Evolutionary conservation across 768 basidiomycete genomes (phyloP).

Genomic region (Chalciporus pseudorubinellus): DNA sequence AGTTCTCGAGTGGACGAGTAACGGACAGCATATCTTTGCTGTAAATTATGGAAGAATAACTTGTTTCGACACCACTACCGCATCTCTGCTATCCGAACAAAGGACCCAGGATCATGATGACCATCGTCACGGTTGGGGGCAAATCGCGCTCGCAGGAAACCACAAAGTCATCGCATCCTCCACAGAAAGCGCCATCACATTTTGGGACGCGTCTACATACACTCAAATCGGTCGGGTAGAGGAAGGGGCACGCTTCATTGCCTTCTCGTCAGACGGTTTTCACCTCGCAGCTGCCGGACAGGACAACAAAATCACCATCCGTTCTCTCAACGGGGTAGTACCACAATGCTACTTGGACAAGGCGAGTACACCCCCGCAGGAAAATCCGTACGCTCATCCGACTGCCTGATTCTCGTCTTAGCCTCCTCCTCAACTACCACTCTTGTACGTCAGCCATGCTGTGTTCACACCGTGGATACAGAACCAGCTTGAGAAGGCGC

Average conservation of each 20-base stretch:
- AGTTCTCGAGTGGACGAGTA: constrained; percentile 4
- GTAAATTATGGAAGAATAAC: not conserved
- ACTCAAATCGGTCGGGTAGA: not conserved
- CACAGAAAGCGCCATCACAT: not conserved
- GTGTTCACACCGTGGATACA: not conserved
- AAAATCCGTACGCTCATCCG: not conserved
- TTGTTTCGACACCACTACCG: not conserved
- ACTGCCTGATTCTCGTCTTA: not conserved
- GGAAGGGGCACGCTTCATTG: not conserved
- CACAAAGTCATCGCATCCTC: constrained; percentile 2
- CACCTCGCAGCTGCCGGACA: not conserved
- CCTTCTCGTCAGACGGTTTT: not conserved
- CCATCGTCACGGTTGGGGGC: not conserved
- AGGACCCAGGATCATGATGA: not conserved
- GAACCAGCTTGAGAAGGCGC: not conserved
- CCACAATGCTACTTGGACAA: too few relatives aligned
- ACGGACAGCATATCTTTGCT: not conserved
- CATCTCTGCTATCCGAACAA: not conserved
- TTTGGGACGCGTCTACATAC: constrained; percentile 2
- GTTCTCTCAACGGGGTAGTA: not conserved
- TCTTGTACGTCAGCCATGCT: not conserved
- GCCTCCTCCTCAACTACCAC: not conserved
- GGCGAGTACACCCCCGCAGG: not conserved
- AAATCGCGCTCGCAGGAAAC: constrained; percentile 2
- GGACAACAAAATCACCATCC: not conserved